Conservation (phyloP, 2,329 filamentous ascomycete genomes). For the Fusarium humuli region DNA sequence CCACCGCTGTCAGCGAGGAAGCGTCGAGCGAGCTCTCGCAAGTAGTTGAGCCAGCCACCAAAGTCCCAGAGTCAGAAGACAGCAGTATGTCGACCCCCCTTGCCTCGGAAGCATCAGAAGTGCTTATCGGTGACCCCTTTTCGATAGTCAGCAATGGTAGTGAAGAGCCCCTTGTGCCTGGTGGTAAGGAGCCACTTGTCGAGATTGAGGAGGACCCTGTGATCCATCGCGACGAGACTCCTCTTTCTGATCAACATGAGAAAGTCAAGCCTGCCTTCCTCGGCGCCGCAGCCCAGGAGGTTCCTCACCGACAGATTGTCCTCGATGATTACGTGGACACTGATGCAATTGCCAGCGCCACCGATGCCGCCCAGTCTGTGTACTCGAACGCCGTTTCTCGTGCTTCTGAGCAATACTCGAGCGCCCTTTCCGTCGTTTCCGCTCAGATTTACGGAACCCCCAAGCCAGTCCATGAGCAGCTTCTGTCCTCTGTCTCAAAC, state of each 20-base stretch:
- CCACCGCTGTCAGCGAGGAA: slow-evolving; percentile 33
- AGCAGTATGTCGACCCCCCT: slow-evolving; percentile 39
- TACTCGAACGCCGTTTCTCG: slow-evolving; percentile 74
- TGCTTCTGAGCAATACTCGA: slow-evolving; percentile 75
- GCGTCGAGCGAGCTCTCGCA: slow-evolving; percentile 40
- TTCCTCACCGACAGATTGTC: slow-evolving; percentile 61
- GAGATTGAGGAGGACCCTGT: slow-evolving; percentile 45
- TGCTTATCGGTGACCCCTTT: slow-evolving; percentile 40
- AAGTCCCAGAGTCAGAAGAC: slow-evolving; percentile 33
- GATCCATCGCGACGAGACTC: slow-evolving; percentile 41
- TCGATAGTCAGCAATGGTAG: slow-evolving; percentile 45
- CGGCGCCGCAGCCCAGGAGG: slow-evolving; percentile 63
- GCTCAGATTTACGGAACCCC: slow-evolving; percentile 75
- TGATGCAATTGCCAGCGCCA: slow-evolving; percentile 53
- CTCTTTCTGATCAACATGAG: slow-evolving; percentile 44
- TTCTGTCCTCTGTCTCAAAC: slow-evolving; percentile 74
- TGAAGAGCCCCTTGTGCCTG: slow-evolving; percentile 43
- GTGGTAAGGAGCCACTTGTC: slow-evolving; percentile 46
- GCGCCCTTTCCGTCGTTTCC: slow-evolving; percentile 75
- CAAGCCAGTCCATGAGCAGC: slow-evolving; percentile 75
- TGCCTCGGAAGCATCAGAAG: slow-evolving; percentile 46
- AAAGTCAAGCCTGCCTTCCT: slow-evolving; percentile 61
- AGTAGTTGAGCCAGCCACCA: slow-evolving; percentile 33
- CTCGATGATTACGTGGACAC: slow-evolving; percentile 60
- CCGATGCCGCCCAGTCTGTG: slow-evolving; percentile 62